Conservation (phyloP, 2,329 filamentous ascomycete species). For the Aspergillus sp. region DNA sequence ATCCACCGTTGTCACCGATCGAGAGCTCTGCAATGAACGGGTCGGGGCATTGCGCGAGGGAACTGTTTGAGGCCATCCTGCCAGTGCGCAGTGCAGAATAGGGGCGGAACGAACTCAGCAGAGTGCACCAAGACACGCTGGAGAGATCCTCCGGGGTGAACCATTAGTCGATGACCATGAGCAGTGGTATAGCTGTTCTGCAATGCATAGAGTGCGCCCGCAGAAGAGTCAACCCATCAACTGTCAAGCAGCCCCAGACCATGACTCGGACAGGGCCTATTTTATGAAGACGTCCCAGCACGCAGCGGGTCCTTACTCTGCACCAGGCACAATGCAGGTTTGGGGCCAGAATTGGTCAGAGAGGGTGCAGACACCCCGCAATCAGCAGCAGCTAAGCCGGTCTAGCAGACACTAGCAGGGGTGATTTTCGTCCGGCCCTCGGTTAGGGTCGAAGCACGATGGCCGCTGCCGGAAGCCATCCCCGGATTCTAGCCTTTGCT, state of each 20-base stretch:
- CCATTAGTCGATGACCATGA: neutral
- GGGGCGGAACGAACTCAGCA: too few species aligned
- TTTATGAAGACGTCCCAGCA: neutral
- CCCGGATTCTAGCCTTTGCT: neutral
- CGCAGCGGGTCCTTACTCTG: too few species aligned
- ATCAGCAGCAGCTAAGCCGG: neutral
- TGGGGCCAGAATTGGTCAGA: neutral
- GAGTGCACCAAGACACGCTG: neutral
- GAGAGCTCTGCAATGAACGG: constrained; percentile 7
- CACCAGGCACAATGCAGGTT: neutral
- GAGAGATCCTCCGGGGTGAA: neutral
- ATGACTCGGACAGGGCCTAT: neutral
- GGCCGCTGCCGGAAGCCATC: neutral
- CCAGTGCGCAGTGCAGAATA: too few species aligned
- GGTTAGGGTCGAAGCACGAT: too few species aligned
- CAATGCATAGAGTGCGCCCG: neutral
- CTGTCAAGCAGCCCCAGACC: too few species aligned
- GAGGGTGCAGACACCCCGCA: neutral
- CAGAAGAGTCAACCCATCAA: too few species aligned
- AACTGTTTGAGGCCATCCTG: constrained; percentile 4
- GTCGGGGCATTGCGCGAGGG: neutral
- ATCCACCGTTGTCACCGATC: constrained; percentile 1
- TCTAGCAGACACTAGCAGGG: neutral
- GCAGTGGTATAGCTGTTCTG: neutral
- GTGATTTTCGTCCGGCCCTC: neutral